Base-by-base conservation (phyloP, 805 yeast genomes). In the Ogataea trehaloabstinens region DNA sequence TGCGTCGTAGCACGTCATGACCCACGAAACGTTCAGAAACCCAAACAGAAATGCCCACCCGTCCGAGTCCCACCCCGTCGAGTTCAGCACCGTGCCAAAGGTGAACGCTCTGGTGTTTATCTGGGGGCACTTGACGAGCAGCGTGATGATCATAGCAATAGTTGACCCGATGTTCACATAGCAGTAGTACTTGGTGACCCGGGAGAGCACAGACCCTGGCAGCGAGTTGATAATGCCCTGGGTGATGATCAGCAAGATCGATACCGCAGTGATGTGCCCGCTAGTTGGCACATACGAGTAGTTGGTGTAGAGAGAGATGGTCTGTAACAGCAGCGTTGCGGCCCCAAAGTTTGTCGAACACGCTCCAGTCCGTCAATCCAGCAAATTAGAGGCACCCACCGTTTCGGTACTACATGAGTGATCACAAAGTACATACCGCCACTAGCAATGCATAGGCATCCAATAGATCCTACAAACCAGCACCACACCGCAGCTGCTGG, bases 401-500 rank as follows among this genome's bases (percentile, higher is more conserved):
- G 48, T 33, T 68, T 69, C 1, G 79, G 78, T 24, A 70, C 70
- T 42, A 67, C 76, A 50, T 71, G 73, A 27, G 69, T 65, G 15
- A 73, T 62, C 49, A 66, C 70, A 47, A 64, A 70, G 46, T 70
- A 73, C 59, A 74, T 65, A 24, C 80, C 79, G 37, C 80, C 80
- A 25, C 73, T 64, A 18, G 84, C 84, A 34, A 75, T 74, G 45
- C 70, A 64, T 46, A 78, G 58, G 43, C 81, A 74, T 35, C 81
- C 79, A 27, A 67, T 37, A 10, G 77, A 72, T 31, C 79, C 74
- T 28, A 72, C 66, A 41, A 74, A 60, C 83, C 84, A 79, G 38
- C 80, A 74, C 84, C 84, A 79, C 6, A 76, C 74, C 15, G 70
- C 70, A 2, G 79, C 72, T n/a, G 80, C 80, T 6, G 84, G 78